Evolutionary conservation across 371 early-diverging fungal species (phyloP), one percentile per base, ranked within the genome.

Genomic region (Rhizopus delemar): DNA sequence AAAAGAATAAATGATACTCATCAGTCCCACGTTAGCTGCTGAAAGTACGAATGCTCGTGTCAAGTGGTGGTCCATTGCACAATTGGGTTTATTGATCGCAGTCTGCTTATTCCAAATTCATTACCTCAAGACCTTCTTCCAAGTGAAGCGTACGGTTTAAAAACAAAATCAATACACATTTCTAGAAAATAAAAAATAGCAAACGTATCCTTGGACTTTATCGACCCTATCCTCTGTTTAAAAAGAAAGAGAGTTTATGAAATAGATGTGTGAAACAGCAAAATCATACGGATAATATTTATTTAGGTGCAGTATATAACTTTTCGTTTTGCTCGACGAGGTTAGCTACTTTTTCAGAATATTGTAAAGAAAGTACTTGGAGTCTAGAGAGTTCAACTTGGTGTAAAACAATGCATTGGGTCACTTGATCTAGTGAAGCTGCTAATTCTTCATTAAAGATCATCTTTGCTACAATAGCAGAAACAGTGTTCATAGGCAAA

Each of bases 271-370:
- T 53, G 53, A 34, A 22, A 22, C 22, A 22, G 9, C 33, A 13
- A 32, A 32, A 32, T 50, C n/a, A 50, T 50, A 7, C 29, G 29
- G 12, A n/a, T 50, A 22, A 22, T 22, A 22, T 22, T 22, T 22
- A 22, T 52, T 49, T 45, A 59, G 39, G 39, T 58, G 29, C 43
- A 34, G 35, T 48, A 53, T 39, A n/a, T 57, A 51, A 57, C 53
- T 51, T 39, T 77, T 97, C 97, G 77, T 98, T 95, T 63, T 81
- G 81, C 57, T 98, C 98, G 41, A 93, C 94, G 62, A 96, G 83
- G 53, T 85, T 69, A 34, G 86, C 79, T 41, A 91, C 92, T 86
- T 95, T 96, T 68, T 95, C 95, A 55, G 94, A 86, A 64, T 94
- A 91, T 50, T 85, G 83, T 13, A 93, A 81, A 29, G 95, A 87